Conservation (phyloP, 2,329 filamentous ascomycete species). For the Cordyceps cicadae region DNA sequence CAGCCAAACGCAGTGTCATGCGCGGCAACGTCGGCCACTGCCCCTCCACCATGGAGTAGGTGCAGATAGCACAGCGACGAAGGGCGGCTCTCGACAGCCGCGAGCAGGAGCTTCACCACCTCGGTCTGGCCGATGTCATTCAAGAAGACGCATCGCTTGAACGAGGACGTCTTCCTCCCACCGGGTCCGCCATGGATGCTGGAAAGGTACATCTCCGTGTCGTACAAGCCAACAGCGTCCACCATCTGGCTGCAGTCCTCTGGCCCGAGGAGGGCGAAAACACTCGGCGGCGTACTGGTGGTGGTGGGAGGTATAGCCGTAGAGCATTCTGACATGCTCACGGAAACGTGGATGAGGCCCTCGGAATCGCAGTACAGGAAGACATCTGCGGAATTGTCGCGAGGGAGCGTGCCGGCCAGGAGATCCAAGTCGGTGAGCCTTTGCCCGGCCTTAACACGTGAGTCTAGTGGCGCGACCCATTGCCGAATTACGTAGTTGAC, state of each 20-base stretch:
- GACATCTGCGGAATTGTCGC: conserved; percentile 40
- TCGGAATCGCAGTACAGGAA: conserved; percentile 45
- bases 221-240: conserved; percentile 44
- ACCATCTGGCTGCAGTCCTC: conserved; percentile 22
- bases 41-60: conserved; percentile 51
- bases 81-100: conserved; percentile 40
- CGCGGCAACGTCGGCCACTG: conserved; percentile 33
- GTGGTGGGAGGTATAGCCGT: conserved; percentile 22
- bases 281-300: conserved; percentile 25
- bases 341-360: conserved; percentile 25
- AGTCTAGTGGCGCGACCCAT: neutral
- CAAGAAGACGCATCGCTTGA: conserved; percentile 56
- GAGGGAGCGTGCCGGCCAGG: conserved; percentile 31
- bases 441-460: conserved; percentile 21
- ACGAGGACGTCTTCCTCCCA: conserved; percentile 51
- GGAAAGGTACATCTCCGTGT: conserved; percentile 53
- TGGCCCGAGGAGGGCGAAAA: conserved; percentile 17
- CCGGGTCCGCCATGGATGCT: conserved; percentile 51
- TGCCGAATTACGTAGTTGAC: neutral
- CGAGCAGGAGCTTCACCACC: conserved; percentile 30
- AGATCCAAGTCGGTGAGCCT: conserved; percentile 34
- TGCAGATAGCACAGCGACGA: conserved; percentile 52
- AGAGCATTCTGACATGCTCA: conserved; percentile 38
- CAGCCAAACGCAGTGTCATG: conserved; percentile 52
- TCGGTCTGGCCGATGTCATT: conserved; percentile 32